A percentile compares a stretch with the other conserved stretches of the same genome.
Evolutionary conservation across 176 grass and related monocot genomes (phyloP).

Genomic region (Phoenix roebelenii): DNA sequence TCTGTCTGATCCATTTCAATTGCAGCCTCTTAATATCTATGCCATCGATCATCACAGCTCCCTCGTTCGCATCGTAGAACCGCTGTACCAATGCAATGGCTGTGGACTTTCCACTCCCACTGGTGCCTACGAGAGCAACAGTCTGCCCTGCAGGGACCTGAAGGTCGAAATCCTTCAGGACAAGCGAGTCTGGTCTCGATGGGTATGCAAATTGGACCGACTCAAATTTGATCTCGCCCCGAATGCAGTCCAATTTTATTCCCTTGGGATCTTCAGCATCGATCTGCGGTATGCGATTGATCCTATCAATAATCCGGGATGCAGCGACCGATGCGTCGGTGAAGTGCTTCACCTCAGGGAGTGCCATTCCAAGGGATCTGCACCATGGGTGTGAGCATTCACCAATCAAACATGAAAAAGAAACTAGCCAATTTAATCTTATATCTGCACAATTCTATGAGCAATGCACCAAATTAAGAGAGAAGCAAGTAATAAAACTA

Average conservation of each 20-base stretch:
- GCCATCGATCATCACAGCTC: conserved; percentile 70
- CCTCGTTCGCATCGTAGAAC: conserved; percentile 77
- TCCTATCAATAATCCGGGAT: conserved; percentile 60
- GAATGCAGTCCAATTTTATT: conserved; percentile 38
- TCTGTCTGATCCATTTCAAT: conserved; percentile 75
- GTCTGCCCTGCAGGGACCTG: conserved; percentile 72
- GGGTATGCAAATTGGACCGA: conserved; percentile 69
- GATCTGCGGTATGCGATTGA: conserved; percentile 63
- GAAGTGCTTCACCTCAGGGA: conserved; percentile 95
- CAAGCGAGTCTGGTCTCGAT: conserved; percentile 55
- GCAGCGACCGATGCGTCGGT: conserved; percentile 81
- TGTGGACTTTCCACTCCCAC: conserved; percentile 93
- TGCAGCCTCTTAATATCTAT: conserved; percentile 61
- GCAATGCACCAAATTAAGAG: not conserved
- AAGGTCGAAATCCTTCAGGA: conserved; percentile 75
- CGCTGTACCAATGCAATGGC: conserved; percentile 83
- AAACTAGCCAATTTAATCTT: too few species aligned
- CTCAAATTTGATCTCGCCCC: conserved; percentile 58
- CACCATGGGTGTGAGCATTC: not conserved
- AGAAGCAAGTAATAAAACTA: conserved; percentile 6
- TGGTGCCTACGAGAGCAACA: conserved; percentile 72
- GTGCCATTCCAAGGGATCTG: conserved; percentile 94
- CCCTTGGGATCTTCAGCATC: conserved; percentile 53
- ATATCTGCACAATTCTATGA: not conserved
- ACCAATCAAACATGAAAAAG: too few species aligned